Evolutionary conservation across 768 basidiomycete species (phyloP), one percentile per base, ranked within the genome.

Genomic region (Tylopilus plumbeoviolaceoides): DNA sequence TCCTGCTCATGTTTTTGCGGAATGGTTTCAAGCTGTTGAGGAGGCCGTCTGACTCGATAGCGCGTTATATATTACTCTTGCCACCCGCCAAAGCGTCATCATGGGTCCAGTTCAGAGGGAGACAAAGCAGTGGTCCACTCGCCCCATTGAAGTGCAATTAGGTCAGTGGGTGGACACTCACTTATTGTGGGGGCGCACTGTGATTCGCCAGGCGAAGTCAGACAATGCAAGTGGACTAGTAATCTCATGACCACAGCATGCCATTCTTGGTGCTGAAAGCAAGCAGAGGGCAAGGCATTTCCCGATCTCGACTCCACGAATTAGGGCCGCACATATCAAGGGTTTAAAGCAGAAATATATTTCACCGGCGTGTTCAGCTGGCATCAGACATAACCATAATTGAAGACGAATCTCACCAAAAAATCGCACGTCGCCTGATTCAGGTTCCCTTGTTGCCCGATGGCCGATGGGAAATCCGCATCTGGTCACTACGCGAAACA

Each of bases 61-160:
- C 17, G 33, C 23, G 31, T 53, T 69, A 67, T 63, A 69, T 67
- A 70, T 20, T 21, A n/a, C 50, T 18, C 38, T 58, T 44, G 59
- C 63, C 63, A 67, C 58, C 54, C 55, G 53, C 27, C 66, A 66
- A 60, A 61, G 61, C 63, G 53, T 49, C 48, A 50, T 44, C n/a
- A n/a, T n/a, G n/a, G 10, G 48, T 48, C 35, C 7, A 25, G n/a
- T n/a, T 23, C 23, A 23, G 25, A 25, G 35, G 36, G 20, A 28
- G 46, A 63, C 64, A 70, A 70, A 57, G 60, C 55, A 59, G 38
- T 51, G 31, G 30, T 48, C 33, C 52, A 56, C 48, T 44, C 23
- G 9, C 28, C 20, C 38, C 55, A 48, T 28, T 50, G 49, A 48
- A 53, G 58, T 38, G 20, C 33, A n/a, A 53, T 51, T 63, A 27